Conservation (phyloP, 2,329 filamentous ascomycete genomes). For the Penicillium crustosum region DNA sequence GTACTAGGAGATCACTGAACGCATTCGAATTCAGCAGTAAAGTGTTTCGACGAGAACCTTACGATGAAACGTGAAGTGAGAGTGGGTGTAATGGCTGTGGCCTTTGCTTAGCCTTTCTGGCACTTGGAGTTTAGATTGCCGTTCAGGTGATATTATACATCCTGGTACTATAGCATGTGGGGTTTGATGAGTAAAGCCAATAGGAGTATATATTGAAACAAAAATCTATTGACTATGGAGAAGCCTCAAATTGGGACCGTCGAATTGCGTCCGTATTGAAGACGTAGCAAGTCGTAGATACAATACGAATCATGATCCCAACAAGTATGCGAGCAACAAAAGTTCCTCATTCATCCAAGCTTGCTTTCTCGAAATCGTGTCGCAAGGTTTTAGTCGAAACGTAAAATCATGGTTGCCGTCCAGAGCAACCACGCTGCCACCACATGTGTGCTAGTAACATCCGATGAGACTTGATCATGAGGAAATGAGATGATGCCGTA, state of each 20-base stretch:
- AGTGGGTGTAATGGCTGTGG: not conserved
- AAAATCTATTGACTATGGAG: too few species aligned
- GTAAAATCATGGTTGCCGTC: not conserved
- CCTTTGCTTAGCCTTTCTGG: not conserved
- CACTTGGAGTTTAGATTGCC: not conserved
- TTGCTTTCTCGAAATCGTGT: too few species aligned
- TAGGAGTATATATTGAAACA: not conserved
- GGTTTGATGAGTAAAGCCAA: not conserved
- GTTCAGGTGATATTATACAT: not conserved
- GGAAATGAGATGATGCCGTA: not conserved
- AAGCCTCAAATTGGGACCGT: not conserved
- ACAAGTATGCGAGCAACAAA: not conserved
- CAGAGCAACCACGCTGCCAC: not conserved
- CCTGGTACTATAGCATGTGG: not conserved
- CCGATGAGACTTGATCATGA: not conserved
- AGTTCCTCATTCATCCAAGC: not conserved
- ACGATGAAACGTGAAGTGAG: not conserved
- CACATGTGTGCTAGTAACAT: too few species aligned
- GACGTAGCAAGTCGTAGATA: not conserved
- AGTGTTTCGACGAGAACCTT: too few species aligned
- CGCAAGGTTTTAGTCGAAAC: not conserved
- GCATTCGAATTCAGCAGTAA: not conserved
- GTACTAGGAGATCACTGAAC: fast-evolving
- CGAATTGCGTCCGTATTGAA: not conserved
- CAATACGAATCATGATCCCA: not conserved